Percentiles rank a stretch among this genome's conserved stretches.
phyloP scores from a whole-genome alignment of 192 early-diverging fungal species.

The Coemansia brasiliensis region DNA sequence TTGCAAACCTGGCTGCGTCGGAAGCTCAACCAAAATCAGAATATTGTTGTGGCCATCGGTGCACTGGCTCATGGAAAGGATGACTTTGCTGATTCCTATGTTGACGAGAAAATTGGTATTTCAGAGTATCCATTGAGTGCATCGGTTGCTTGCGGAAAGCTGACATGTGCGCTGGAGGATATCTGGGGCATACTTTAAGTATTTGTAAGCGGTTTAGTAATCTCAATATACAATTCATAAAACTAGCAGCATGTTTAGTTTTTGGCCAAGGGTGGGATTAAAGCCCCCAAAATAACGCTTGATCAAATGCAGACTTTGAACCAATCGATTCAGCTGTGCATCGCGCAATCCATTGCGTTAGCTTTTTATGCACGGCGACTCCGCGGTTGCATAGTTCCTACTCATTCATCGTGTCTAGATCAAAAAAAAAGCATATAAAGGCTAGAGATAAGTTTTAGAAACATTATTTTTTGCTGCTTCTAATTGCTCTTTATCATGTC shows the following conservation, averaged over 20 bases:
- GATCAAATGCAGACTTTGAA: no score
- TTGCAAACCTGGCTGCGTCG: conserved; percentile 76
- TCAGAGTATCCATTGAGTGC: conserved; percentile 96
- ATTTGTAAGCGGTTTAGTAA: no score
- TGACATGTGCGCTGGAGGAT: conserved; percentile 54
- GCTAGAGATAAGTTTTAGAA: neutral
- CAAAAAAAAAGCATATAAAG: neutral
- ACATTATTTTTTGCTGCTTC: neutral
- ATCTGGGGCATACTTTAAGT: conserved; percentile 9
- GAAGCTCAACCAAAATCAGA: conserved; percentile 74
- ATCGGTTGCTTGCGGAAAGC: conserved; percentile 94
- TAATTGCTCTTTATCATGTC: conserved; percentile 32
- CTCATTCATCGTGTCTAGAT: neutral
- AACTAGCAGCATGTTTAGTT: no score
- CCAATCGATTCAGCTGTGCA: no score
- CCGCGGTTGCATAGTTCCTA: conserved; percentile 15
- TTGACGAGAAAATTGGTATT: conserved; percentile 97
- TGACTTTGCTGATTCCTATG: conserved; percentile 91
- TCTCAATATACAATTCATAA: no score
- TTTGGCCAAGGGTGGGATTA: no score
- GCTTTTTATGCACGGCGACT: conserved; percentile 16
- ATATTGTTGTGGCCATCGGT: conserved; percentile 89
- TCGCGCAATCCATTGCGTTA: conserved; percentile 7
- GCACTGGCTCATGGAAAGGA: conserved; percentile 96
- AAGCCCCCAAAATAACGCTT: no score